These are phyloP conservation scores for Suhomyces guaymorum DNA, from an alignment of 1,139 yeast species.

Conservation along the genomic window DNA sequence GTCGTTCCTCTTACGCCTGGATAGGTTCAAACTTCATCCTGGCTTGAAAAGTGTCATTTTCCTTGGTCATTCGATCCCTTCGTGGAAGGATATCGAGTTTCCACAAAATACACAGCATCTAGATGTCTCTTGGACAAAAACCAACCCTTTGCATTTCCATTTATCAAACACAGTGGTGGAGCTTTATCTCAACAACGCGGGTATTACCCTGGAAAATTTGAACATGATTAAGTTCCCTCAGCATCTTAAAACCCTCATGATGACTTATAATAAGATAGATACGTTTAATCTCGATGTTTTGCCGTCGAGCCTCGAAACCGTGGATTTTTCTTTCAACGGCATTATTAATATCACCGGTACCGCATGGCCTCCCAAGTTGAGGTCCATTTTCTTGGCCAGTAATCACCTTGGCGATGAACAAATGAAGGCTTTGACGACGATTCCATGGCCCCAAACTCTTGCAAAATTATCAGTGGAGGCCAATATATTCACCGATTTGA, in stretches of 20 bases:
- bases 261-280: conserved; percentile 32
- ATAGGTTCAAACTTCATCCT: conserved; percentile 11
- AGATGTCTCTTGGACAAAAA: conserved; percentile 39
- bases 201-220: conserved; percentile 20
- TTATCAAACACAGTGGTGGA: conserved; percentile 25
- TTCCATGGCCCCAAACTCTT: conserved; percentile 29
- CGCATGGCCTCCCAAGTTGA: conserved; percentile 31
- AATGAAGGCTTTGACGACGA: conserved; percentile 17
- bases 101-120: conserved; percentile 25
- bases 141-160: conserved; percentile 18
- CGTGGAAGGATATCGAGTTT: conserved; percentile 31
- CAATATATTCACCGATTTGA: conserved; percentile 26
- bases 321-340: conserved; percentile 31
- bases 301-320: conserved; percentile 29
- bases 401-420: conserved; percentile 25
- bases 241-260: conserved; percentile 33
- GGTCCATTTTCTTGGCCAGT: conserved; percentile 27
- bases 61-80: conserved; percentile 33
- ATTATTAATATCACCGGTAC: conserved; percentile 18
- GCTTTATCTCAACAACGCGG: conserved; percentile 35
- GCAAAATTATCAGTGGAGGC: conserved; percentile 26
- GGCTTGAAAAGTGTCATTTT: conserved; percentile 28
- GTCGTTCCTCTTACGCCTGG: conserved; percentile 6
- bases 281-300: conserved; percentile 24
- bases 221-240: conserved; percentile 21